A percentile compares a stretch with the other conserved stretches of the same genome.
These are phyloP conservation scores for Falciphora oryzae DNA, from an alignment of 2,329 filamentous ascomycete genomes.

Conservation along the genomic window DNA sequence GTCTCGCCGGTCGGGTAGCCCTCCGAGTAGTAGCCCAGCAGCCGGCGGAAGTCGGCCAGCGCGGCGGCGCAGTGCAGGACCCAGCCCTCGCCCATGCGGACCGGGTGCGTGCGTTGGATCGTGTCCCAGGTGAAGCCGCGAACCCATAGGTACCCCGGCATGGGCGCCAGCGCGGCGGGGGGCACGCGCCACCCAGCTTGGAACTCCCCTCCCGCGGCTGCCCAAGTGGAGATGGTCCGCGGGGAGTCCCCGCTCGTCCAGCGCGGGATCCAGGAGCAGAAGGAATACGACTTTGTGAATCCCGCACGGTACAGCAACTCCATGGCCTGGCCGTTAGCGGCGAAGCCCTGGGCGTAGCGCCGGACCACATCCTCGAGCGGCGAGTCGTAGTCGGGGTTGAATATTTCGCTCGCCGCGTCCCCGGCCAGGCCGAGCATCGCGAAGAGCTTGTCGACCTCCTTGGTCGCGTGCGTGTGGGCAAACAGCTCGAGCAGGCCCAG, in stretches of 20 bases:
- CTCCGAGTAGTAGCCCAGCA: not conserved
- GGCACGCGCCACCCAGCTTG: not conserved
- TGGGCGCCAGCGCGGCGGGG: not conserved
- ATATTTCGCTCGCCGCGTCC: not conserved
- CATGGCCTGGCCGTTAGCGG: not conserved
- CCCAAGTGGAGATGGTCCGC: conserved; percentile 1
- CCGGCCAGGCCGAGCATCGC: not conserved
- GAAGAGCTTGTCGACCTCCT: not conserved
- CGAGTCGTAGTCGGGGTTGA: conserved; percentile 1
- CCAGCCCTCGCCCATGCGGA: not conserved
- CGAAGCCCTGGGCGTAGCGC: not conserved
- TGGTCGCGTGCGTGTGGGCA: not conserved
- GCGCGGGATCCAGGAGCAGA: conserved; percentile 4
- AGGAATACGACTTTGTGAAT: not conserved
- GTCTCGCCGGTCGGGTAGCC: conserved; percentile 2
- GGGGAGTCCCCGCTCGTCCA: conserved; percentile 1
- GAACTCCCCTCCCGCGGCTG: not conserved
- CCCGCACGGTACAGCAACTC: not conserved
- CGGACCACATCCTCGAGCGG: not conserved
- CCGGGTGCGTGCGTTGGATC: too few species aligned
- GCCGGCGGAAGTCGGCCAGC: not conserved
- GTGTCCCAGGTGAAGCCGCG: not conserved
- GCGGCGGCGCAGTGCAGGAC: not conserved
- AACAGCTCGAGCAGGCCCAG: not conserved
- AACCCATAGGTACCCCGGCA: not conserved